Conservation (phyloP, 148 eudicot genomes). For the Persicaria maculosa region DNA sequence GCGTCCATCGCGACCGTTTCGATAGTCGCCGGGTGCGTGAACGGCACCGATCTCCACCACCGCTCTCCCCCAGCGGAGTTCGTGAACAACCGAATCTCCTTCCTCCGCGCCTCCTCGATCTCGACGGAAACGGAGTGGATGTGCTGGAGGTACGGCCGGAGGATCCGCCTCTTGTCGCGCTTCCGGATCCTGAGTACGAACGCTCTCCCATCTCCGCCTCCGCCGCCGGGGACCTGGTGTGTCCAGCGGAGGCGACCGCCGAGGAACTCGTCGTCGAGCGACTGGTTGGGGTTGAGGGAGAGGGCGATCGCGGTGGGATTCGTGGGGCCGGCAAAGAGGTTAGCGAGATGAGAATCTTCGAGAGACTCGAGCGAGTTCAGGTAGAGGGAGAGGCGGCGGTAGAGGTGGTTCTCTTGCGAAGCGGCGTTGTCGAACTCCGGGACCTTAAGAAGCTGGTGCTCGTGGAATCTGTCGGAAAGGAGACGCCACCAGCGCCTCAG, state of each 20-base stretch:
- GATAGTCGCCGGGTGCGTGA: constrained; percentile 67
- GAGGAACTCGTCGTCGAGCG: constrained; percentile 56
- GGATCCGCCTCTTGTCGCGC: constrained; percentile 66
- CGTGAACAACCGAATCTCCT: constrained; percentile 33
- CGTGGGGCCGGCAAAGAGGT: constrained; percentile 46
- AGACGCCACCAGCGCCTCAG: constrained; percentile 24
- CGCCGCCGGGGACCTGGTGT: constrained; percentile 19
- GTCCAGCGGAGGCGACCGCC: constrained; percentile 58
- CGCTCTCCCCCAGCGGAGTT: constrained; percentile 16
- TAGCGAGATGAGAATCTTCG: constrained; percentile 63
- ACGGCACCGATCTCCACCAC: constrained; percentile 59
- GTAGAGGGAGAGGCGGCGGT: constrained; percentile 43
- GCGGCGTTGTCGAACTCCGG: constrained; percentile 56
- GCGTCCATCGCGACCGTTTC: constrained; percentile 67
- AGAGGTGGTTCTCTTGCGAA: constrained; percentile 55
- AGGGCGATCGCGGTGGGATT: constrained; percentile 53
- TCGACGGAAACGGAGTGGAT: constrained; percentile 58
- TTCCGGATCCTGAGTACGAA: constrained; percentile 51
- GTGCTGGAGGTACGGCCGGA: constrained; percentile 69
- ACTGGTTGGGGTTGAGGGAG: constrained; percentile 50
- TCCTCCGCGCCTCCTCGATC: constrained; percentile 28
- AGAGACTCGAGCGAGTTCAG: constrained; percentile 57
- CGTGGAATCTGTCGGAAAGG: constrained; percentile 44
- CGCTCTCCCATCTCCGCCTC: constrained; percentile 3
- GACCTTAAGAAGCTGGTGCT: constrained; percentile 58